Evolutionary conservation across 176 grass and related monocot species (phyloP), one percentile per base, ranked within the genome.

Genomic region (Ensete glaucum): DNA sequence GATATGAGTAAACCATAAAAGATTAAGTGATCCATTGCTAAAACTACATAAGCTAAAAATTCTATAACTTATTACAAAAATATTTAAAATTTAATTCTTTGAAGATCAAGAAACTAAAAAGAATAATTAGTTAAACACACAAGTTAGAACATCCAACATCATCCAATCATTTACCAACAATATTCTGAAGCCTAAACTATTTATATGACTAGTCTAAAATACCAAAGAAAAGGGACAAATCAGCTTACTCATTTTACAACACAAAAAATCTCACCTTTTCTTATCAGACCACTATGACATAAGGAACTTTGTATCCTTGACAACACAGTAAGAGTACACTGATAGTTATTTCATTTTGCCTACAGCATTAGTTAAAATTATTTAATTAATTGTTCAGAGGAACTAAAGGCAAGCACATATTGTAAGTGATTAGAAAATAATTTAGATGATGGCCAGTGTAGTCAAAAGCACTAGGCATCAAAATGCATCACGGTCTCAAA

Each of bases 271-370:
- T 62, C 79, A 97, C 93, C 93, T 85, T 78, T 52, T 51, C 83
- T 71, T 62, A 74, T 58, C 60, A 85, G 73, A 55, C 72, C 22
- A 63, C 62, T 80, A 79, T 83, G 81, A 54, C 77, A 86, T 2
- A 97, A 74, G 52, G 71, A 83, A 66, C 22, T 23, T 2, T 52
- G 52, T 50, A 93, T 74, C 69, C 93, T 83, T 0, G 72, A 80
- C 66, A 97, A 85, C 70, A 97, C 87, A 6, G 73, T 89, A 71
- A 93, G 65, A 25, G 88, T 97, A 62, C 88, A 83, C 64, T 93
- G 88, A 81, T 80, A 93, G 69, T 80, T 75, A 56, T 67, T 82
- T 73, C 93, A 90, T 71, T 80, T 87, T 73, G 90, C 88, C 90
- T 97, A 64, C 11, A 81, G 16, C 52, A 71, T 67, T 15, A 73